These are phyloP conservation scores for Onygenales sp. DNA, from an alignment of 2,329 filamentous ascomycete genomes.

Conservation along the genomic window DNA sequence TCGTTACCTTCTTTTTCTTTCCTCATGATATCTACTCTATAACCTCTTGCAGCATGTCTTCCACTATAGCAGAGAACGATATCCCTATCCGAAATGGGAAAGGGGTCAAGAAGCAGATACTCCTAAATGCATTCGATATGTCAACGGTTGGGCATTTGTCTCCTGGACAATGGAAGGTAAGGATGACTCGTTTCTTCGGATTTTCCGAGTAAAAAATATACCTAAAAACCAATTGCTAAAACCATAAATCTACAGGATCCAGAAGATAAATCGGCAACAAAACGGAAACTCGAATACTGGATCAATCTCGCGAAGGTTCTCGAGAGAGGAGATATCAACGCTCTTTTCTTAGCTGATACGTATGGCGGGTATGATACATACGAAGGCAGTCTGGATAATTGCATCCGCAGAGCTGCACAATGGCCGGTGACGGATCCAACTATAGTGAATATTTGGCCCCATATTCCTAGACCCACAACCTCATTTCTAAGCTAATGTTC, in stretches of 20 bases:
- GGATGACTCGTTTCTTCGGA: constrained; percentile 1
- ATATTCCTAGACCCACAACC: too few relatives aligned
- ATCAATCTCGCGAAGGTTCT: constrained; percentile 53
- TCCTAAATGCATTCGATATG: constrained; percentile 60
- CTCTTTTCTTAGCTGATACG: constrained; percentile 57
- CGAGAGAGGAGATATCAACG: constrained; percentile 54
- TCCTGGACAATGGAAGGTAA: constrained; percentile 58
- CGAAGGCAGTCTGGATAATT: constrained; percentile 49
- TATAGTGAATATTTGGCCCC: constrained; percentile 38
- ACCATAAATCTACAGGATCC: constrained; percentile 40
- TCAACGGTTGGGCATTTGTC: constrained; percentile 55
- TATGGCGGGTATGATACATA: constrained; percentile 58
- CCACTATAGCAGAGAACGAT: not conserved
- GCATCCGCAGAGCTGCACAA: constrained; percentile 52
- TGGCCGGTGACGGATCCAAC: constrained; percentile 58
- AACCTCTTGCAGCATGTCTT: not conserved
- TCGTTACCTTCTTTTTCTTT: too few relatives aligned
- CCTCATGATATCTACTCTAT: not conserved
- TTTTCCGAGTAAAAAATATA: constrained; percentile 3
- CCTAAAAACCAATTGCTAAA: not conserved
- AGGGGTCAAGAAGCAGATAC: constrained; percentile 41
- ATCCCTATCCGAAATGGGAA: not conserved
- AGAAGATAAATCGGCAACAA: constrained; percentile 50
- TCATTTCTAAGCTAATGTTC: not conserved
- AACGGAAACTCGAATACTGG: constrained; percentile 54